These are phyloP conservation scores for Aquilaria agallochum DNA, from an alignment of 441 rosid species.

Conservation along the genomic window DNA sequence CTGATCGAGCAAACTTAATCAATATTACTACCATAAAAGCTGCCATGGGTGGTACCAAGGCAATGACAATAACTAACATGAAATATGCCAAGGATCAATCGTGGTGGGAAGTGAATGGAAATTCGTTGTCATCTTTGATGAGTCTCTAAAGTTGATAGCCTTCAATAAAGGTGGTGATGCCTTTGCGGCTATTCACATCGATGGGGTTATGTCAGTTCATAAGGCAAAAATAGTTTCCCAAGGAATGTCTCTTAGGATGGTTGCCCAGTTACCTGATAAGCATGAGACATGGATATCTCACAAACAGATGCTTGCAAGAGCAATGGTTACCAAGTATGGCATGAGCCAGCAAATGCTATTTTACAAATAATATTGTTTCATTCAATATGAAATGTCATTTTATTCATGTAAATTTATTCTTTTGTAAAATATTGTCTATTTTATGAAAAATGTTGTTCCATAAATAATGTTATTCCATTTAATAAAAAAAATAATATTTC, in stretches of 20 bases:
- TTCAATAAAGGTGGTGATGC: constrained; percentile 95
- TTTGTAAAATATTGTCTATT: too few species aligned
- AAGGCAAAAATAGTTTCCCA: constrained; percentile 92
- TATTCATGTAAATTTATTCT: too few species aligned
- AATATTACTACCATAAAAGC: constrained; percentile 89
- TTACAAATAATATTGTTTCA: too few species aligned
- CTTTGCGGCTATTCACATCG: constrained; percentile 78
- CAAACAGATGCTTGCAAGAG: constrained; percentile 91
- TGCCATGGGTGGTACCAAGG: constrained; percentile 85
- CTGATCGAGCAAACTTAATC: constrained; percentile 78
- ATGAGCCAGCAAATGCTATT: constrained; percentile 65
- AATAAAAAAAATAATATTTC: too few species aligned
- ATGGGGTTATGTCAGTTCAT: constrained; percentile 85
- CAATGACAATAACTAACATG: constrained; percentile 74
- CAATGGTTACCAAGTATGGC: constrained; percentile 88
- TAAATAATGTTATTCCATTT: too few species aligned
- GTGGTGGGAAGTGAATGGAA: constrained; percentile 93
- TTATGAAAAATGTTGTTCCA: too few species aligned
- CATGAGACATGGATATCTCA: constrained; percentile 62
- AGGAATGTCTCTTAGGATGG: constrained; percentile 89
- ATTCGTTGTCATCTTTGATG: constrained; percentile 77
- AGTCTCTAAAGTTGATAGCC: constrained; percentile 63
- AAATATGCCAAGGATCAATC: constrained; percentile 88
- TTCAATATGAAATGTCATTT: too few species aligned
- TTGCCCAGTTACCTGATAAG: constrained; percentile 76